Evolutionary conservation across 1,139 yeast species (phyloP), one percentile per base, ranked within the genome.

Genomic region (Zhuliangozyma parablackwelliae): DNA sequence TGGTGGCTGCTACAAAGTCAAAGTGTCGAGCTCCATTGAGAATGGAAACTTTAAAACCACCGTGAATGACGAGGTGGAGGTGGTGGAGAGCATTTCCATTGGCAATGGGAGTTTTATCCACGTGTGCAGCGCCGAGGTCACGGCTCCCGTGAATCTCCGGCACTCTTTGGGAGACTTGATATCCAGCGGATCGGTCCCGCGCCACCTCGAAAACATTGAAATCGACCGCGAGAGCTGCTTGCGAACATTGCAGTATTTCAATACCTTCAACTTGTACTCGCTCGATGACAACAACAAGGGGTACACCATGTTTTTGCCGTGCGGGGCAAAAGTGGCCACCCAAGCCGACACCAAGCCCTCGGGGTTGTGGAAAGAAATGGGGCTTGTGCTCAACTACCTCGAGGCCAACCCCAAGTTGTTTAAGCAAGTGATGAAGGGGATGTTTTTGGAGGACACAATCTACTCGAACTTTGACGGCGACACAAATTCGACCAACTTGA

Each of bases 271-370:
- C 7, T 47, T 70, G 29, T 53, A 59, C 21, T 54, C 57, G 10
- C 72, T 78, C 37, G 69, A 74, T 16, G 72, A 77, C 9, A 75
- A 78, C 38, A 58, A 61, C 13, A 48, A 60, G 16, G 95, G 96
- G 0, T 87, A 86, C 62, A 78, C 97, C 0, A 63, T 83, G 0
- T 78, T 92, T 37, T 61, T 90, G 29, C 98, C 97, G 0, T 82
- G 92, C 43, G 80, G 86, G 21, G 43, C 33, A 21, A 30, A 31
- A 8, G 21, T 11, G 12, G 36, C 30, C n/a, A 28, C 29, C 11
- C 20, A 29, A 6, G 25, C 26, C 6, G 23, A 30, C 5, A 34
- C 31, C 7, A 6, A 10, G 30, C 21, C 35, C 12, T 8, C 32
- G 9, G 50, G 51, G 2, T 26, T 94, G 0, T 90, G 97, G 97